Conservation (phyloP, 768 basidiomycete species). For the Gloeopeniophorella convolvens region DNA sequence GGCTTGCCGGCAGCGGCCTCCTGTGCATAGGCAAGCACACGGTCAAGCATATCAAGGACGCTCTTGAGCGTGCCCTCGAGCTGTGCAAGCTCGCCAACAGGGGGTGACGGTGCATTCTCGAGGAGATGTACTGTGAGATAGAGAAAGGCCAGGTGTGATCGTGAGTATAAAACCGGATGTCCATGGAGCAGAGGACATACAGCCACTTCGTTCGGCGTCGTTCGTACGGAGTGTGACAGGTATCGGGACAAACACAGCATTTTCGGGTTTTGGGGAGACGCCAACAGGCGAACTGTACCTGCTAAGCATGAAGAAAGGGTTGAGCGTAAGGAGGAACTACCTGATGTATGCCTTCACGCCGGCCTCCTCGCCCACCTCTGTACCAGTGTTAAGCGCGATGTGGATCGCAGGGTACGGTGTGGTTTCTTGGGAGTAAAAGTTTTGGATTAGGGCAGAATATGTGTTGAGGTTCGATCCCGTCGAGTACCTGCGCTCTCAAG, state of each 20-base stretch:
- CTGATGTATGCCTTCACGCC: conserved; percentile 86
- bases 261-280: conserved; percentile 84
- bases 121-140: conserved; percentile 65
- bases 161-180: not conserved
- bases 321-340: conserved; percentile 30
- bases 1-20: conserved; percentile 69
- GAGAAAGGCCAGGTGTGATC: not conserved
- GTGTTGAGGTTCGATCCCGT: conserved; percentile 88
- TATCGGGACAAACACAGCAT: conserved; percentile 90
- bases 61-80: conserved; percentile 67
- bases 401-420: conserved; percentile 85
- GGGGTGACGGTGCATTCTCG: conserved; percentile 36
- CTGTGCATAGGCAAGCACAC: conserved; percentile 79
- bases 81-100: conserved; percentile 59
- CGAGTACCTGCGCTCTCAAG: conserved; percentile 62
- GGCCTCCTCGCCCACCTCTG: conserved; percentile 51
- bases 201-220: conserved; percentile 76
- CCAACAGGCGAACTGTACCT: conserved; percentile 74
- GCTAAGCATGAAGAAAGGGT: not conserved
- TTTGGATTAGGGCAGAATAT: conserved; percentile 95
- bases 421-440: conserved; percentile 93
- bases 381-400: conserved; percentile 82
- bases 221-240: conserved; percentile 82
- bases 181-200: conserved; percentile 41
- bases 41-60: conserved; percentile 75